A percentile compares a stretch with the other conserved stretches of the same genome.
Evolutionary conservation across 169 alveolate species (phyloP).

Genomic region (Pseudocohnilembus persalinus): DNA sequence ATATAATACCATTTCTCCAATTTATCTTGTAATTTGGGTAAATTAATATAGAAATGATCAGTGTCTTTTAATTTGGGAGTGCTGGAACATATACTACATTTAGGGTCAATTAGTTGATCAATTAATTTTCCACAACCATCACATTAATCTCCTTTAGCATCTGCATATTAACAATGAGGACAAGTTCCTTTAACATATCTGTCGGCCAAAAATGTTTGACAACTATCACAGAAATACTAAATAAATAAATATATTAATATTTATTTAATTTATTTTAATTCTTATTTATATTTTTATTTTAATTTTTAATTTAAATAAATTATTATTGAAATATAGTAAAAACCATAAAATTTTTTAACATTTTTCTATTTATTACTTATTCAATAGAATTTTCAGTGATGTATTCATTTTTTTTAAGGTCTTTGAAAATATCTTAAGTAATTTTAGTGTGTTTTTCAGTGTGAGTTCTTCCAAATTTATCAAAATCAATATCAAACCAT

Average conservation of each 20-base stretch:
- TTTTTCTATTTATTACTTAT: constrained; percentile 39
- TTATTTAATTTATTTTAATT: too few relatives aligned
- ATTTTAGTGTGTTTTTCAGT: constrained; percentile 74
- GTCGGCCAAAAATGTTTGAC: constrained; percentile 82
- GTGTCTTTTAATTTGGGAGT: constrained; percentile 67
- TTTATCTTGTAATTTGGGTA: constrained; percentile 67
- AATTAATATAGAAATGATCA: constrained; percentile 71
- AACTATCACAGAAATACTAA: constrained; percentile 55
- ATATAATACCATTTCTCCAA: constrained; percentile 69
- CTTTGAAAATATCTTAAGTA: constrained; percentile 75
- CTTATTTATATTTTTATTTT: too few relatives aligned
- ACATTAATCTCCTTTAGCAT: constrained; percentile 89
- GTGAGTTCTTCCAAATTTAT: constrained; percentile 84
- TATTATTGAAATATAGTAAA: too few relatives aligned
- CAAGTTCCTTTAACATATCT: constrained; percentile 85
- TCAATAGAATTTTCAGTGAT: constrained; percentile 64
- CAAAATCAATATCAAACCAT: constrained; percentile 90
- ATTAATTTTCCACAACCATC: constrained; percentile 84
- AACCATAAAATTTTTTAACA: too few relatives aligned
- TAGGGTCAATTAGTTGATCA: constrained; percentile 78
- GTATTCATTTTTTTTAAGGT: constrained; percentile 61
- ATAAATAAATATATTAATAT: too few relatives aligned
- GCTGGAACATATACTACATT: constrained; percentile 69
- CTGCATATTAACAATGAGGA: constrained; percentile 75
- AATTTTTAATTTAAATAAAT: too few relatives aligned